A percentile compares a stretch with the other conserved stretches of the same genome.
These are phyloP conservation scores for Aureobasidium sp. DNA, from an alignment of 2,329 filamentous ascomycete genomes.

Conservation along the genomic window DNA sequence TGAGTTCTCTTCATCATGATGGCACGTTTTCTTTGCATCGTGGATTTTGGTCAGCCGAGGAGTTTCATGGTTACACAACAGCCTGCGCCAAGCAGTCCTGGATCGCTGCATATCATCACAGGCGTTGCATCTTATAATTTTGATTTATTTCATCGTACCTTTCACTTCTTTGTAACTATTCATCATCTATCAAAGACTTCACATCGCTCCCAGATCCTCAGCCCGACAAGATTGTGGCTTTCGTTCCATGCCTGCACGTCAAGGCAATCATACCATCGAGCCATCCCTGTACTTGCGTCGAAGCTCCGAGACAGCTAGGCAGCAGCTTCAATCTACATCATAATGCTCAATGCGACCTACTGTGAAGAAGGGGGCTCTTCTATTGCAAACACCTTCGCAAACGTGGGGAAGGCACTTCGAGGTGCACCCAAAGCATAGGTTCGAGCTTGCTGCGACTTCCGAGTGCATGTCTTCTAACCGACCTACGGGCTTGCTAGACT, in stretches of 20 bases:
- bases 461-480: neutral
- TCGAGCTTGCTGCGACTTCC: neutral
- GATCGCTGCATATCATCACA: neutral
- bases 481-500: neutral
- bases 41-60: neutral
- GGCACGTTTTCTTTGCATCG: neutral
- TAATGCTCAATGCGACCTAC: neutral
- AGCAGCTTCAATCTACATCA: neutral
- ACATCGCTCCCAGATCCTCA: too few species aligned
- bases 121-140: neutral
- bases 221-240: neutral
- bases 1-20: neutral
- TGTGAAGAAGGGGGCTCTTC: neutral
- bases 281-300: neutral
- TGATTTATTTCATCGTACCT: neutral
- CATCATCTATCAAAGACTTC: neutral
- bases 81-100: neutral
- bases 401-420: neutral
- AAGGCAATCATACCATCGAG: neutral
- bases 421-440: neutral
- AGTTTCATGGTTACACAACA: neutral
- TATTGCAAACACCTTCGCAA: neutral
- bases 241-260: neutral
- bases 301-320: neutral
- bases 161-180: slow-evolving; percentile 3